These are phyloP conservation scores for Lactifluus pinguis DNA, from an alignment of 768 basidiomycete genomes.

Conservation along the genomic window DNA sequence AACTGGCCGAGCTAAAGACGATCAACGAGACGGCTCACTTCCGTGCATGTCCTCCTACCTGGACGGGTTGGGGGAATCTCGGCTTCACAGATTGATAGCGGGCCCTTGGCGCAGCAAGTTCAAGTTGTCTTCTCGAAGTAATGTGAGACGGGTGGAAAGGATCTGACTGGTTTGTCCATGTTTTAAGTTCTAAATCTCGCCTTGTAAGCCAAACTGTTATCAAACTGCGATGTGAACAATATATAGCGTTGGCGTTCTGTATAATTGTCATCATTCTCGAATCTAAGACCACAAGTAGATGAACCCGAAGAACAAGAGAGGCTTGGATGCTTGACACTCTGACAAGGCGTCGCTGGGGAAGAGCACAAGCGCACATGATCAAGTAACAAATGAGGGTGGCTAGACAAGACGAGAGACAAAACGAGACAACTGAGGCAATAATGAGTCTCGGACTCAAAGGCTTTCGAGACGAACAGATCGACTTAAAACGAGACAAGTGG, in stretches of 20 bases:
- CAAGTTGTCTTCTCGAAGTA: background rate
- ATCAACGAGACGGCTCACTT: slow-evolving; percentile 56
- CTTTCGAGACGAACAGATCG: too few relatives aligned
- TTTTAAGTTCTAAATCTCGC: background rate
- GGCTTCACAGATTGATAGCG: slow-evolving; percentile 43
- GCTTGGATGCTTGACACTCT: too few relatives aligned
- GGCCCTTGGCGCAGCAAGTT: background rate
- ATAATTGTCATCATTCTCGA: background rate
- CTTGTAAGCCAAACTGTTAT: too few relatives aligned
- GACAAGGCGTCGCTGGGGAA: too few relatives aligned
- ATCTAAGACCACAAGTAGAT: background rate
- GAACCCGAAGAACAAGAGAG: background rate
- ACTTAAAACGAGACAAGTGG: too few relatives aligned
- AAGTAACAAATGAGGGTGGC: too few relatives aligned
- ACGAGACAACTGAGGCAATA: too few relatives aligned
- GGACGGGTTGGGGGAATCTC: slow-evolving; percentile 54
- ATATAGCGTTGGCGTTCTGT: background rate
- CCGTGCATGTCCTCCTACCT: slow-evolving; percentile 55
- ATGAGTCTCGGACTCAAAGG: too few relatives aligned
- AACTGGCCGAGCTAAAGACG: slow-evolving; percentile 45
- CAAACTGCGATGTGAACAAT: background rate
- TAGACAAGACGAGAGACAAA: too few relatives aligned
- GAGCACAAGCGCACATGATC: too few relatives aligned
- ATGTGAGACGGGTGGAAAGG: background rate
- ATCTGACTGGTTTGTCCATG: background rate